phyloP scores from a whole-genome alignment of 2,329 filamentous ascomycete genomes.

The Bisporella sp. region DNA sequence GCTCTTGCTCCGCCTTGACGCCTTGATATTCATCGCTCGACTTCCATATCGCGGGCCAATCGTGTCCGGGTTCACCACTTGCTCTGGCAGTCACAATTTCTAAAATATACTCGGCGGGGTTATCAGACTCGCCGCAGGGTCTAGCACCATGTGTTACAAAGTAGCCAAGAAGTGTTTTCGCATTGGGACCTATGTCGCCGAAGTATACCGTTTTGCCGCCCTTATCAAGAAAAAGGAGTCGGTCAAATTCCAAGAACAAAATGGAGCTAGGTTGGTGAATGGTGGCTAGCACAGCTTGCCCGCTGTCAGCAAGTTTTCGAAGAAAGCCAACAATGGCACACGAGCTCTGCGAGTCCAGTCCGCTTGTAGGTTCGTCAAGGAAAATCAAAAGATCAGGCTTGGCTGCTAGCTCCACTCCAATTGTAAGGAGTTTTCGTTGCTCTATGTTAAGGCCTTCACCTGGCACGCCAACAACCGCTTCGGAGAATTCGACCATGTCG shows the following conservation, averaged over 20 bases:
- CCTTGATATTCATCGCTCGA: slow-evolving; percentile 39
- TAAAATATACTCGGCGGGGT: slow-evolving; percentile 71
- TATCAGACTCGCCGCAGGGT: slow-evolving; percentile 59
- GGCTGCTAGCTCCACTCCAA: slow-evolving; percentile 87
- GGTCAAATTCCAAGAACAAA: slow-evolving; percentile 85
- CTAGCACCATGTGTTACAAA: slow-evolving; percentile 66
- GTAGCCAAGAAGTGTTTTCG: slow-evolving; percentile 60
- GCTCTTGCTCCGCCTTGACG: no score
- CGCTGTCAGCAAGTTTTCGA: slow-evolving; percentile 80
- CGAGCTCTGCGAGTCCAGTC: slow-evolving; percentile 85
- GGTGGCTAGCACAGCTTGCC: slow-evolving; percentile 86
- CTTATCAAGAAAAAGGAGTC: slow-evolving; percentile 67
- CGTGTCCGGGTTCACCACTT: slow-evolving; percentile 51
- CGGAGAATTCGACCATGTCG: slow-evolving; percentile 85
- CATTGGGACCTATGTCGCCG: slow-evolving; percentile 68
- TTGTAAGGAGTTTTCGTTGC: slow-evolving; percentile 72
- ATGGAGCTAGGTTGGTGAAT: slow-evolving; percentile 93
- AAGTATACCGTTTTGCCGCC: slow-evolving; percentile 77
- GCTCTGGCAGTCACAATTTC: slow-evolving; percentile 49
- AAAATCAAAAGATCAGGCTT: slow-evolving; percentile 80
- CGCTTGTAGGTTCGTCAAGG: background rate
- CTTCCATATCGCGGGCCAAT: slow-evolving; percentile 58
- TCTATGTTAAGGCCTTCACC: slow-evolving; percentile 59
- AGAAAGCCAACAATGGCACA: slow-evolving; percentile 86
- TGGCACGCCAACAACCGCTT: slow-evolving; percentile 84